Evolutionary conservation across 352 stramenopile species (phyloP).

Genomic region (Phytophthora cactorum): DNA sequence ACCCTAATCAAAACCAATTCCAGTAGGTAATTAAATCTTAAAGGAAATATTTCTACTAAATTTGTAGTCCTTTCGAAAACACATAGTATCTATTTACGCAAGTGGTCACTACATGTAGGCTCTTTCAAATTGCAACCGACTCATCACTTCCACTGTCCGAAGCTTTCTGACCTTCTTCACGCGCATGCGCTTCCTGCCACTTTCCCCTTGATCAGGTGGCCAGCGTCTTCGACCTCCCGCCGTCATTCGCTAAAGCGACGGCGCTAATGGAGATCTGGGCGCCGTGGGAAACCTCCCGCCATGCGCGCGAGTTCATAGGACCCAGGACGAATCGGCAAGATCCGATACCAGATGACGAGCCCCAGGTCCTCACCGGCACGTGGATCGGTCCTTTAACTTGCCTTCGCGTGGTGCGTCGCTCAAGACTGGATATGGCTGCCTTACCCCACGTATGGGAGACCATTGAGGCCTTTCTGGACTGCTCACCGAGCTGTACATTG

Average conservation of each 20-base stretch:
- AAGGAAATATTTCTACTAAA: neutral
- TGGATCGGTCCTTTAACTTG: conserved; percentile 29
- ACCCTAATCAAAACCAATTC: neutral
- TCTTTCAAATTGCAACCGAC: neutral
- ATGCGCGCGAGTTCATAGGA: conserved; percentile 14
- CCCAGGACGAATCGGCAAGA: neutral
- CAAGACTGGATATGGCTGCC: conserved; percentile 20
- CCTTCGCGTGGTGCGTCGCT: conserved; percentile 29
- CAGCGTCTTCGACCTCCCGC: neutral
- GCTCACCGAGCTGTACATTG: conserved; percentile 31
- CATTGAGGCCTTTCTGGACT: conserved; percentile 34
- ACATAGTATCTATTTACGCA: neutral
- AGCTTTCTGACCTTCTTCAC: conserved; percentile 12
- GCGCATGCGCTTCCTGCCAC: conserved; percentile 8
- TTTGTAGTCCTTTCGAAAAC: too few species aligned
- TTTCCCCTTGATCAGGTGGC: neutral
- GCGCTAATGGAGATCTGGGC: conserved; percentile 34
- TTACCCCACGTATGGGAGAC: conserved; percentile 33
- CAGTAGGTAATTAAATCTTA: neutral
- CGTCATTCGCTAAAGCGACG: neutral
- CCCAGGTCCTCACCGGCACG: neutral
- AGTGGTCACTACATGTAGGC: conserved; percentile 1
- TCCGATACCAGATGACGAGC: neutral
- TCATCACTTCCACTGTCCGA: conserved; percentile 20
- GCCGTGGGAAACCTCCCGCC: conserved; percentile 28